Evolutionary conservation across 768 basidiomycete genomes (phyloP), one percentile per base, ranked within the genome.

Genomic region (Solioccasus polychromus): DNA sequence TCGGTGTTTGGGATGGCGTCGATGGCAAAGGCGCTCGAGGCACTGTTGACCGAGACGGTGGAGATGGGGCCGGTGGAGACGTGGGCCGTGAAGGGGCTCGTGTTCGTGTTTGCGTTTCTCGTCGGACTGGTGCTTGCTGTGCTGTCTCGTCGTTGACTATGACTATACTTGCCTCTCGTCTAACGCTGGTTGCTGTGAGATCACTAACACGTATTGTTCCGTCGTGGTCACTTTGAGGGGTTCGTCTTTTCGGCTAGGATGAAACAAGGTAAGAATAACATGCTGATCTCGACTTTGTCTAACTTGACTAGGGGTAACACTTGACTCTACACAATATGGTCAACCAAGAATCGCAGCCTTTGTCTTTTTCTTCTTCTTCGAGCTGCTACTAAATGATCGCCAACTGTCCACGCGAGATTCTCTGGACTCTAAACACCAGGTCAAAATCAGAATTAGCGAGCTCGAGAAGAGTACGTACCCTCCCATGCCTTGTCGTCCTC

Each of bases 401-500:
- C 91, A 93, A 58, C 83, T 88, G 55, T 77, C 89, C 24, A 93
- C 90, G 25, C 91, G 83, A 53, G 86, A 72, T 50, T 93, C 91
- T 53, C 91, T 75, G 25, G 70, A 81, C 47, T 85, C 86, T 88
- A 60, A 40, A 1, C 39, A 39, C 46, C 22, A 30, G n/a, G 26
- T 4, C 18, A 44, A 18, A 29, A 37, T 23, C 25, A 48, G 12
- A 18, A 22, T 5, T 0, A 10, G 26, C 35, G 9, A 23, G 24
- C 6, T 36, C n/a, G 14, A 18, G 17, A 41, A 23, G 20, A 35
- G 35, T 8, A 57, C 69, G 29, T 52, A 92, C 92, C 90, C 74
- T 95, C 92, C 92, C 92, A 96, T 20, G 66, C 70, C 55, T 83
- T 86, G 55, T 94, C 90, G 6, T 93, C 89, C 55, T 94, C 91